Percentiles rank a stretch among this genome's conserved stretches.
Evolutionary conservation across 176 grass and related monocot genomes (phyloP).

Genomic region (Avena sativa): DNA sequence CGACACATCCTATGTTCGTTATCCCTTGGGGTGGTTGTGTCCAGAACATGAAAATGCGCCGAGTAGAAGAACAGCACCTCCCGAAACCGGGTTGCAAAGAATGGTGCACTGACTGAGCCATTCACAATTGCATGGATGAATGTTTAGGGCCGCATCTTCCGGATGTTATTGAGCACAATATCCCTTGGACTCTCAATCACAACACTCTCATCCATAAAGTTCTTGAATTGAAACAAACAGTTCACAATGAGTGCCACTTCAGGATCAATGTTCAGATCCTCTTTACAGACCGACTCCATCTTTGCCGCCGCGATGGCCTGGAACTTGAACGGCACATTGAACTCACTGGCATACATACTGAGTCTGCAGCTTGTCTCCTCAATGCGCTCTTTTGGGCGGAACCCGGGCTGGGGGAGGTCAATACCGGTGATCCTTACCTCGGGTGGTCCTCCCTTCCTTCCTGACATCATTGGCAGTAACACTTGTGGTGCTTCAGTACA

Average conservation of each 20-base stretch:
- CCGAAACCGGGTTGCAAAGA: constrained; percentile 76
- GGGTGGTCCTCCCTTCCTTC: too few species aligned
- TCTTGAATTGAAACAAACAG: constrained; percentile 57
- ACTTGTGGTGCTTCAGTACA: not conserved
- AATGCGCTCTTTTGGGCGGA: constrained; percentile 52
- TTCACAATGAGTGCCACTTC: constrained; percentile 74
- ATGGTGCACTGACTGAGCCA: constrained; percentile 77
- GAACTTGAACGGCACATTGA: constrained; percentile 65
- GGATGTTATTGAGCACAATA: constrained; percentile 59
- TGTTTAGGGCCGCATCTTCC: constrained; percentile 54
- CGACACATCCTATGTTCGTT: not conserved
- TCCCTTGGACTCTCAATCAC: constrained; percentile 75
- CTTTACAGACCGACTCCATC: constrained; percentile 53
- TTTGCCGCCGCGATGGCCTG: constrained; percentile 44
- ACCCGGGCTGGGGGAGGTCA: constrained; percentile 73
- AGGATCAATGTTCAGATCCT: constrained; percentile 57
- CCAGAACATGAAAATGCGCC: constrained; percentile 70
- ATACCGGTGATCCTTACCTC: constrained; percentile 60
- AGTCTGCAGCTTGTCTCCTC: constrained; percentile 78
- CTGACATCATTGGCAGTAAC: too few species aligned
- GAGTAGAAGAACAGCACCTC: constrained; percentile 80
- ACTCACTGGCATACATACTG: constrained; percentile 53
- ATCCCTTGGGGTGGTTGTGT: constrained; percentile 55
- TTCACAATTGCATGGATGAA: constrained; percentile 74
- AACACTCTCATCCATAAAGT: constrained; percentile 80